Evolutionary conservation across 768 basidiomycete genomes (phyloP).

Genomic region (Lyophyllum atratum): DNA sequence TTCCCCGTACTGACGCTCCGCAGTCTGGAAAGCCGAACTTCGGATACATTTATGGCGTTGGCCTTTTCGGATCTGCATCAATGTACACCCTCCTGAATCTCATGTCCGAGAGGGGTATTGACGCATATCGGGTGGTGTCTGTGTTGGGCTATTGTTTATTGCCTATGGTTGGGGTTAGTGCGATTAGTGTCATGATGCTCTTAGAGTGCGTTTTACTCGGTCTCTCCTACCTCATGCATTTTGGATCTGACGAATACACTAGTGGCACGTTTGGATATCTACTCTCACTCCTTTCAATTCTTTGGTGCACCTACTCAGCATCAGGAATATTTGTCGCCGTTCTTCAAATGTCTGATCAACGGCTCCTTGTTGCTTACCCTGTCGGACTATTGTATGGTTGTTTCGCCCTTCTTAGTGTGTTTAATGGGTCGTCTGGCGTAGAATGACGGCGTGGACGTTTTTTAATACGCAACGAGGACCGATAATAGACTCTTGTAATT

Average conservation of each 20-base stretch:
- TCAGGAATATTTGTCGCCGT: constrained; percentile 96
- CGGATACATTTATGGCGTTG: constrained; percentile 98
- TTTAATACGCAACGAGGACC: background rate
- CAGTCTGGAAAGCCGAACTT: constrained; percentile 99
- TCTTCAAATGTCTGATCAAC: constrained; percentile 92
- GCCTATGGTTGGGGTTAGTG: constrained; percentile 94
- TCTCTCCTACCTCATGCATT: constrained; percentile 4
- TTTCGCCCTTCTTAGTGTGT: constrained; percentile 91
- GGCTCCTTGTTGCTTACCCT: constrained; percentile 95
- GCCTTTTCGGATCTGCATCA: constrained; percentile 88
- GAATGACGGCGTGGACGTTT: constrained; percentile 22
- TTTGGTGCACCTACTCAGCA: constrained; percentile 97
- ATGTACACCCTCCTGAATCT: constrained; percentile 95
- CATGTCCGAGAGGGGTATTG: constrained; percentile 95
- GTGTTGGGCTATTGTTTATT: constrained; percentile 96
- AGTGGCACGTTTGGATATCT: constrained; percentile 88
- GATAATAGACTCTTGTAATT: background rate
- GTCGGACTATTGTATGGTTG: constrained; percentile 93
- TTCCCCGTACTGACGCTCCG: constrained; percentile 1
- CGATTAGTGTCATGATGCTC: constrained; percentile 82
- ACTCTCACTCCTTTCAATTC: constrained; percentile 76
- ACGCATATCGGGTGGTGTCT: constrained; percentile 92
- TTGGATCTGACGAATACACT: constrained; percentile 13
- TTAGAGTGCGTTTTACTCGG: constrained; percentile 78
- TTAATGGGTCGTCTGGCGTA: constrained; percentile 49